Conservation (phyloP, 2,329 filamentous ascomycete species). For the Didymella glomerata region DNA sequence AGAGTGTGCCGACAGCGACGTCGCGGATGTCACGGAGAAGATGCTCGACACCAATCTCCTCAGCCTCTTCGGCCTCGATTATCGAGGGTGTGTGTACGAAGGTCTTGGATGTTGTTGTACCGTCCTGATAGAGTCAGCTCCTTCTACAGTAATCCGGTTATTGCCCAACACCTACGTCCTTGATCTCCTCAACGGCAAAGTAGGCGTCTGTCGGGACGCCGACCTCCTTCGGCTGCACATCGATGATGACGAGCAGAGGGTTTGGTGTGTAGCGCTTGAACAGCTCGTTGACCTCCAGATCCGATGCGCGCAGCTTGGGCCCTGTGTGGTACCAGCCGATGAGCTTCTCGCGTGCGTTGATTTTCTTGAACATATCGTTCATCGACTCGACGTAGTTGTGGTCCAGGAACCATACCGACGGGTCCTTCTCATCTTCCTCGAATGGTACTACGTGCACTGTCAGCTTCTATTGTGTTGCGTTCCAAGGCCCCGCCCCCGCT, state of each 20-base stretch:
- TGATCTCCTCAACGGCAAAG: constrained; percentile 99
- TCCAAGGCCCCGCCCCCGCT: constrained; percentile 9
- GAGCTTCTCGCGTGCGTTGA: constrained; percentile 98
- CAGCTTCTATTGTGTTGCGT: constrained; percentile 29
- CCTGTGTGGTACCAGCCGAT: constrained; percentile 99
- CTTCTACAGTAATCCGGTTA: not conserved
- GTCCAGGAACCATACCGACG: constrained; percentile 98
- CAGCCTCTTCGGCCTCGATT: constrained; percentile 98
- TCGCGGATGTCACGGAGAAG: constrained; percentile 97
- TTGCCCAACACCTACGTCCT: constrained; percentile 75
- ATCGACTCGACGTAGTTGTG: constrained; percentile 99
- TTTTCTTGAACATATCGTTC: constrained; percentile 99
- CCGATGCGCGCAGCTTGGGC: constrained; percentile 93
- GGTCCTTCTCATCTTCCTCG: constrained; percentile 98
- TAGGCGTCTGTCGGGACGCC: constrained; percentile 98
- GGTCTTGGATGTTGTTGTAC: constrained; percentile 94
- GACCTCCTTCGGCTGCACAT: constrained; percentile 97
- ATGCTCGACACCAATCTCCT: constrained; percentile 98
- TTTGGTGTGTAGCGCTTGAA: constrained; percentile 99
- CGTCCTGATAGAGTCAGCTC: constrained; percentile 69
- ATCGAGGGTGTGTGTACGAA: constrained; percentile 98
- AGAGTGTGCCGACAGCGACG: constrained; percentile 94
- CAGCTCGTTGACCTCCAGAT: constrained; percentile 98
- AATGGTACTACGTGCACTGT: constrained; percentile 76
- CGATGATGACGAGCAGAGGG: constrained; percentile 94